These are phyloP conservation scores for Pseudocercospora fuligena DNA, from an alignment of 2,329 filamentous ascomycete genomes.

Conservation along the genomic window DNA sequence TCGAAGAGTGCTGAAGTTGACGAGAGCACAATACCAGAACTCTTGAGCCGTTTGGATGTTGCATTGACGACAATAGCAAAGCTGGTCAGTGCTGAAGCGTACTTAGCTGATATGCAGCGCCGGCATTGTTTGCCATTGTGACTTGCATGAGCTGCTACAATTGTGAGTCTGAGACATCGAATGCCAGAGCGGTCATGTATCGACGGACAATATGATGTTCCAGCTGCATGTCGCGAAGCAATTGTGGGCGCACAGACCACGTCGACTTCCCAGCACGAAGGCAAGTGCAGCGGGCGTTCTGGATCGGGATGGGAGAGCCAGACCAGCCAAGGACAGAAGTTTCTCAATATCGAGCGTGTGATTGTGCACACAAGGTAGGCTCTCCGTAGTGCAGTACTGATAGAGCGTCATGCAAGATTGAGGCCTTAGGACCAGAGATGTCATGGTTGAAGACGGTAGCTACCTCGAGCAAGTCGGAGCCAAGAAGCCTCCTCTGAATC, in stretches of 20 bases:
- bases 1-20: neutral
- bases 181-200: neutral
- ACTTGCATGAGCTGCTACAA: neutral
- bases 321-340: neutral
- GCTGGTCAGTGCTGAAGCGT: neutral
- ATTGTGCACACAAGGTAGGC: neutral
- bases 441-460: too few relatives aligned
- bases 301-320: neutral
- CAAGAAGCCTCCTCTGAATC: too few relatives aligned
- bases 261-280: neutral
- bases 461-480: too few relatives aligned
- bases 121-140: neutral
- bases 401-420: neutral
- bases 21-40: neutral
- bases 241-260: neutral
- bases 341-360: neutral
- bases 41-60: too few relatives aligned
- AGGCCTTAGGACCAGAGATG: neutral
- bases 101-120: neutral
- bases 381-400: neutral
- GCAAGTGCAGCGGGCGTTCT: neutral
- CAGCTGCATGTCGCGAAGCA: neutral
- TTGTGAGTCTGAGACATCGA: neutral
- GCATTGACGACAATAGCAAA: too few relatives aligned
- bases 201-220: neutral